Evolutionary conservation across 768 basidiomycete genomes (phyloP), one percentile per base, ranked within the genome.

Genomic region (Leccinum aurantiacum): DNA sequence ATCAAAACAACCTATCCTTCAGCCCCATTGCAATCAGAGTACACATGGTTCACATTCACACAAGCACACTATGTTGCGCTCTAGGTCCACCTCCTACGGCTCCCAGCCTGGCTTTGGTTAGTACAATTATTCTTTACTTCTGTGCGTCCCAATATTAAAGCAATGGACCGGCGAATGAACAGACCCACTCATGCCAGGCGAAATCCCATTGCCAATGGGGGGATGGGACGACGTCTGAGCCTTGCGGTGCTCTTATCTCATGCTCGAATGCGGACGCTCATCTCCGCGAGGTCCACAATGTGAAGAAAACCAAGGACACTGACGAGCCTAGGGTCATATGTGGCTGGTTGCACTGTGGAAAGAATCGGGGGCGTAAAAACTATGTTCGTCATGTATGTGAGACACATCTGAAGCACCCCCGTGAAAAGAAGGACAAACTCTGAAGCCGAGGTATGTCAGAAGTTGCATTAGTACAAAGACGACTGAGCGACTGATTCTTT

Each of bases 351-450:
- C 57, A 22, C 0, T 64, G 62, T 37, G 0, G 0, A 2, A 33
- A 25, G 19, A 0, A 0, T 0, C 1, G 38, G 24, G 0, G 0
- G 13, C 38, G 27, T 9, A 61, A 67, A 5, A 65, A 59, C n/a
- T 57, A 61, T 3, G 1, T 0, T 4, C 62, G 66, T 2, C 66
- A 67, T 3, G 1, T 58, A 1, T 3, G 4, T 0, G 66, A 67
- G 1, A 0, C 0, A 0, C 66, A 67, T 3, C 11, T 64, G 9
- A 35, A 19, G 1, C 62, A 65, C 31, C 35, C 13, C 1, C 59
- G 65, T 24, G 0, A 0, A 4, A 2, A 11, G 29, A 38, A 19
- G 49, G 24, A 14, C 2, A 9, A 37, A 11, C 11, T 27, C 22
- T 55, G 50, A 35, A 25, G 17, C 13, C 24, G 25, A 55, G 25